Percentiles rank a stretch among this genome's conserved stretches.
Conservation (phyloP, 345 rosid species). For the Moricandia arvensis region DNA sequence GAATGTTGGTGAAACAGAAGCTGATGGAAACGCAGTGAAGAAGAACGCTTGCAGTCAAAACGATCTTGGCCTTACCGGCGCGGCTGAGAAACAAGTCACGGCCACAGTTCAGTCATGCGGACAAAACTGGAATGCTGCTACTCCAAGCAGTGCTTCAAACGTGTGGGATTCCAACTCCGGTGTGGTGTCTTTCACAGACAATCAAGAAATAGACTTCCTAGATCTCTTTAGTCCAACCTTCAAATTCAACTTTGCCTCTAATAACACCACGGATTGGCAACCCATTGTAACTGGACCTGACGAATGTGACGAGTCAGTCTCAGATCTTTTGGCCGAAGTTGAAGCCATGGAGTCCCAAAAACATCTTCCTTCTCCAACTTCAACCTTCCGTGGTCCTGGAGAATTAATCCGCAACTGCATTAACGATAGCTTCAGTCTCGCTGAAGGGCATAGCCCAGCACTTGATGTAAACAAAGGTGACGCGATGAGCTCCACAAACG, state of each 20-base stretch:
- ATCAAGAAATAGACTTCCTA: conserved; percentile 50
- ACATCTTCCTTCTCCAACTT: conserved; percentile 69
- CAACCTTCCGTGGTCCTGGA: conserved; percentile 39
- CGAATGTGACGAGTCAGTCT: conserved; percentile 87
- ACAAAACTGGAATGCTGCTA: conserved; percentile 42
- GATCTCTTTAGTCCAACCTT: conserved; percentile 42
- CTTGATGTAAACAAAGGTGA: conserved; percentile 60
- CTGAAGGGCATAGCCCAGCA: conserved; percentile 60
- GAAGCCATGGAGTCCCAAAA: conserved; percentile 92
- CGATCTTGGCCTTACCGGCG: not conserved
- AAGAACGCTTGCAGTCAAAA: conserved; percentile 20
- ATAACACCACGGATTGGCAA: conserved; percentile 59
- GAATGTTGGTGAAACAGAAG: conserved; percentile 20
- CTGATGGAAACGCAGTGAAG: conserved; percentile 38
- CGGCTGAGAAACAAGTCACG: conserved; percentile 35
- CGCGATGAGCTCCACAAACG: conserved; percentile 70
- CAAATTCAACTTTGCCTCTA: conserved; percentile 32
- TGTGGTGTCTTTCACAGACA: conserved; percentile 43
- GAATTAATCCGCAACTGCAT: conserved; percentile 19
- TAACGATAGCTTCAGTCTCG: conserved; percentile 71
- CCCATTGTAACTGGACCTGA: conserved; percentile 58
- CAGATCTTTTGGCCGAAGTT: conserved; percentile 93
- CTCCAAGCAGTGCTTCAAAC: conserved; percentile 36
- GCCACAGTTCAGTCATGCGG: conserved; percentile 52
- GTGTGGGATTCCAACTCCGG: conserved; percentile 43